Evolutionary conservation across 805 yeast species (phyloP), one percentile per base, ranked within the genome.

Genomic region (Ogataea degrootiae): DNA sequence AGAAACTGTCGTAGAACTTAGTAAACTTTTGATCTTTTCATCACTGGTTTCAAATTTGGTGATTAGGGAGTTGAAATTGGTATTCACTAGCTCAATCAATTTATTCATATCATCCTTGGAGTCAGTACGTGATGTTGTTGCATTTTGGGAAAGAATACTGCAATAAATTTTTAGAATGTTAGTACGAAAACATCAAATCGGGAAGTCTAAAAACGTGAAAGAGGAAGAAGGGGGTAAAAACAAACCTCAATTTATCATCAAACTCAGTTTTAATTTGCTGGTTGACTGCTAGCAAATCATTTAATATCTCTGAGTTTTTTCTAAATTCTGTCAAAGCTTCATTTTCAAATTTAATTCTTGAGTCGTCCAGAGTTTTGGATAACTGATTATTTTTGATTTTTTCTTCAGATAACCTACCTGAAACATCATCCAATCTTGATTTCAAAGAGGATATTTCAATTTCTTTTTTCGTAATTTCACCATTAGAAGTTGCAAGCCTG

Each of bases 381-480:
- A 70, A 50, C n/a, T 59, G 57, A 2, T 46, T 33, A 2, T 63
- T 69, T 45, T 65, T 70, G 12, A 73, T 60, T 45, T 72, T 75
- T 51, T 75, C 78, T 46, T 75, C 80, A 8, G 75, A 72, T 37
- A 76, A 60, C 41, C 72, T 65, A 1, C 79, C 77, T 9, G 77
- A 67, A 22, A 70, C 62, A 46, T 73, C 73, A 57, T 74, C 73
- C 6, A 73, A 51, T 43, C 67, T 71, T 35, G 62, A 49, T 47
- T 64, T 68, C 34, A 72, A 52, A 26, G 60, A 57, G 16, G 60
- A 61, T 16, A 72, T 65, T 19, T 71, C 54, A 11, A 51, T 48
- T 16, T 45, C 47, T 23, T 50, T 50, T 43, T 50, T 54, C 8
- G 39, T 52, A 2, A 44, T 12, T 12, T 54, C 48, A 23, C 42